Base-by-base conservation (phyloP, 169 alveolate genomes). In the Sarcocystis neurona region DNA sequence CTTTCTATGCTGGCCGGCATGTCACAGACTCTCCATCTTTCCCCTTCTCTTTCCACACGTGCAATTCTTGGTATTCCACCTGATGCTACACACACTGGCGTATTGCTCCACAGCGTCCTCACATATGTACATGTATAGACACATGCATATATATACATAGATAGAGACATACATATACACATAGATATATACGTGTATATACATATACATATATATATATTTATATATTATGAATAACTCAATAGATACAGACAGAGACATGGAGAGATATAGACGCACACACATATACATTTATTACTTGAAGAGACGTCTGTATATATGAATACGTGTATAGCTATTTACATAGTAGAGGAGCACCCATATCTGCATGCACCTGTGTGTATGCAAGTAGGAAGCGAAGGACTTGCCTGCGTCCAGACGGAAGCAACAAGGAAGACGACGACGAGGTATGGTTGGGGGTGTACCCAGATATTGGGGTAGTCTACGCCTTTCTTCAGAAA, bases 361-460 rank as follows among this genome's bases (percentile, higher is more conserved):
- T 6, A 48, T 48, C 60, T 48, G 60, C 60, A 48, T 48, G 60
- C 60, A 48, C 6, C 60, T 48, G 15, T 48, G n/a, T n/a, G n/a
- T n/a, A n/a, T n/a, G n/a, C n/a, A n/a, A n/a, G n/a, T 53, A 53
- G 12, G 66, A 53, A 53, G 66, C 12, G 15, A 30, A 30, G 2
- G 0, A 23, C 79, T 0, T 50, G 82, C 92, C 82, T 89, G 92
- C 56, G 79, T 46, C 92, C 96, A 95, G 6, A 94, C 94, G 58
- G 97, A 94, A 63, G 92, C 91, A 30, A 91, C 89, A 39, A 95
- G 93, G 79, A 95, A 92, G 70, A 94, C 60, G 80, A 94, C 85
- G 75, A 95, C 94, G 46, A 95, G 72, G 74, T 95, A 94, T 43
- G 96, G 97, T 78, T 94, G 94, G 32, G 94, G 93, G n/a, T 93